Evolutionary conservation across 176 grass and related monocot species (phyloP).

Genomic region (Guadua angustifolia): DNA sequence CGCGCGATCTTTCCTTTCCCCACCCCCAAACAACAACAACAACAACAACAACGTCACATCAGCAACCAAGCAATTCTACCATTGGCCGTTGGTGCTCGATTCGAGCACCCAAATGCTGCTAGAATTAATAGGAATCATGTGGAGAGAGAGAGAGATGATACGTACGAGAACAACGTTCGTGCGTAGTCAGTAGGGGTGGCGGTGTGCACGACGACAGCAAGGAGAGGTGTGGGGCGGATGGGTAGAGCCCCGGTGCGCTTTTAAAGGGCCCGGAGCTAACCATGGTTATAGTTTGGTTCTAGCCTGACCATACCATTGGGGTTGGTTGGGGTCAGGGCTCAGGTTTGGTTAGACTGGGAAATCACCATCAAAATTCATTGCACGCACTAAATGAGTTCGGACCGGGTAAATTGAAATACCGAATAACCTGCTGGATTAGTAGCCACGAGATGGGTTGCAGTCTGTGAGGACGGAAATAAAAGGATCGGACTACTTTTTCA

Average conservation of each 20-base stretch:
- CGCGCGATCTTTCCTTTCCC: background rate
- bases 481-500: background rate
- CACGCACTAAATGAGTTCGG: constrained; percentile 23
- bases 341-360: background rate
- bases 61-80: constrained; percentile 3
- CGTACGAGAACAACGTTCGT: constrained; percentile 30
- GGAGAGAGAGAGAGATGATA: background rate
- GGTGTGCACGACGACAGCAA: constrained; percentile 2
- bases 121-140: background rate
- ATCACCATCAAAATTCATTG: background rate
- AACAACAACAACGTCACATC: background rate
- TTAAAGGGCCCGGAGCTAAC: constrained; percentile 49
- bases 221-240: constrained; percentile 34
- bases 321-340: background rate
- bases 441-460: background rate
- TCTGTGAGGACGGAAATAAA: background rate
- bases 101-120: background rate
- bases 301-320: background rate
- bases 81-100: constrained; percentile 23
- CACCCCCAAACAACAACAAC: too few species aligned
- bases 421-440: background rate
- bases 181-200: background rate
- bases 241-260: constrained; percentile 41
- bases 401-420: background rate
- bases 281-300: constrained; percentile 25